Conservation (phyloP, 306 rosid genomes). For the Quercus robur region DNA sequence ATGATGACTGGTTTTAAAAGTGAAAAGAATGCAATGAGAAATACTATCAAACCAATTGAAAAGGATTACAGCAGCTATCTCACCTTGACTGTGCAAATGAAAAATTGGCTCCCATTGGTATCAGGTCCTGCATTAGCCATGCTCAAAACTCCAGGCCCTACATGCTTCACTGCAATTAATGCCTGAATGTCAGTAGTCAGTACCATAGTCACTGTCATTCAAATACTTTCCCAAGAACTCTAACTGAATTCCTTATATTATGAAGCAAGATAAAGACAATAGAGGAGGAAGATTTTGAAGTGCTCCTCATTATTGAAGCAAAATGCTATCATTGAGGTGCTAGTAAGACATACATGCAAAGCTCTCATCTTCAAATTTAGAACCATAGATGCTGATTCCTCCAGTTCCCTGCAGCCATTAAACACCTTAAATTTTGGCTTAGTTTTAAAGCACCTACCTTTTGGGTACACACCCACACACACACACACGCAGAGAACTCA, state of each 20-base stretch:
- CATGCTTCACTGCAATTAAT: constrained; percentile 78
- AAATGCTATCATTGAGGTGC: constrained; percentile 10
- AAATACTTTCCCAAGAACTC: background rate
- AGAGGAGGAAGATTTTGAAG: background rate
- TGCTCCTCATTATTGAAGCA: constrained; percentile 2
- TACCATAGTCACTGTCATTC: background rate
- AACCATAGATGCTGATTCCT: constrained; percentile 83
- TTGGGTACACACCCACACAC: background rate
- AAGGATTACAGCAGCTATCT: constrained; percentile 20
- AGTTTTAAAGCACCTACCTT: constrained; percentile 11
- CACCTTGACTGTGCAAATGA: constrained; percentile 86
- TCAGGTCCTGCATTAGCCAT: constrained; percentile 96
- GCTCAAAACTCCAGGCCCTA: constrained; percentile 91
- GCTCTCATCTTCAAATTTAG: constrained; percentile 73
- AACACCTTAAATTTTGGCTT: constrained; percentile 11
- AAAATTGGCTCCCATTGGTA: constrained; percentile 91
- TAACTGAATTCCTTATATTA: background rate
- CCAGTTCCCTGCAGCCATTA: constrained; percentile 83
- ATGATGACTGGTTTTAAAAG: constrained; percentile 9
- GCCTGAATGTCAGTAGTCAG: constrained; percentile 5
- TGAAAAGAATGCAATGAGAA: background rate
- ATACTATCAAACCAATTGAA: background rate
- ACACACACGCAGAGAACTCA: constrained; percentile 20
- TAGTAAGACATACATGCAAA: constrained; percentile 56
- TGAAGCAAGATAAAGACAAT: background rate